Conservation (phyloP, 2,329 filamentous ascomycete species). For the Fusarium sarcochroum region DNA sequence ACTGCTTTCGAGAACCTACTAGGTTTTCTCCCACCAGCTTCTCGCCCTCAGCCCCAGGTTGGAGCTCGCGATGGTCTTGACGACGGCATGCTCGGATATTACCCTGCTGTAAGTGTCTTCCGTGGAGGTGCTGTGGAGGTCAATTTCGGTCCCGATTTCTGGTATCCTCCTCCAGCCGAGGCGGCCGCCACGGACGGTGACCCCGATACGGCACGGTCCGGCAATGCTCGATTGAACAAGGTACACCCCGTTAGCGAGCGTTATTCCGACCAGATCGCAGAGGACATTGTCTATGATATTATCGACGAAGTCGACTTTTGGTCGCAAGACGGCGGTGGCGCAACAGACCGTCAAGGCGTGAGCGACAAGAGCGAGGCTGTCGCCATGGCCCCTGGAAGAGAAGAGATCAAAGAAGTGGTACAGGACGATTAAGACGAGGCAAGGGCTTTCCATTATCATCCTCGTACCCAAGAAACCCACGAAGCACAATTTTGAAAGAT, state of each 20-base stretch:
- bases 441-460: background rate
- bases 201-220: constrained; percentile 60
- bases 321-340: constrained; percentile 75
- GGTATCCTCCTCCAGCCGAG: constrained; percentile 81
- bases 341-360: constrained; percentile 61
- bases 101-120: constrained; percentile 93
- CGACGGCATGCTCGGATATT: constrained; percentile 95
- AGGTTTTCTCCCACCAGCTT: constrained; percentile 92
- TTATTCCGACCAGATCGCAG: constrained; percentile 92
- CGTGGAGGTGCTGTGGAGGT: constrained; percentile 91
- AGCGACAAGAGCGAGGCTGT: constrained; percentile 61
- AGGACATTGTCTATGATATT: constrained; percentile 93
- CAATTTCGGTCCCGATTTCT: constrained; percentile 95
- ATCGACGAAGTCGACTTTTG: constrained; percentile 95
- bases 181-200: constrained; percentile 59
- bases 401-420: constrained; percentile 76
- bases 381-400: constrained; percentile 61
- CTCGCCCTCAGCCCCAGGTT: constrained; percentile 77
- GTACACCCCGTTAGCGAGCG: constrained; percentile 79
- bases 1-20: constrained; percentile 90
- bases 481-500: constrained; percentile 1
- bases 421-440: constrained; percentile 67
- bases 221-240: constrained; percentile 46
- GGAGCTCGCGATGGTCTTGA: constrained; percentile 90
- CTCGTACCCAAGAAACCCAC: background rate